Conservation (phyloP, 345 rosid genomes). For the Aquilaria sinensis region DNA sequence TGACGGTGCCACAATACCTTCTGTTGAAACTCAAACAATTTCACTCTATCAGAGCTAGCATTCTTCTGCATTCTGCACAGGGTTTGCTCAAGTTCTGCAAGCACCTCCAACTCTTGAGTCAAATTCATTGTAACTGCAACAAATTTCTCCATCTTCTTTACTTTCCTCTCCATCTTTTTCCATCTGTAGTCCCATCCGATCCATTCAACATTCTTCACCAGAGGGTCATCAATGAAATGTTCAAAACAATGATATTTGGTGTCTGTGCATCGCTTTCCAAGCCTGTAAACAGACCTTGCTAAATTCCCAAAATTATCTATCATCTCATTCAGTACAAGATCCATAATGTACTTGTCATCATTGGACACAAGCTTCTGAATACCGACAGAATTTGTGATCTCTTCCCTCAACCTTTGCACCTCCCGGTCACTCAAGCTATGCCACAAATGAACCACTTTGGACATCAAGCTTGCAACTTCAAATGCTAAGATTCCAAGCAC, state of each 20-base stretch:
- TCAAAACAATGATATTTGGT: conserved; percentile 39
- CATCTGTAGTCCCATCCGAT: conserved; percentile 42
- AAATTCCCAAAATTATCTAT: conserved; percentile 38
- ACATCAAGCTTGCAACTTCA: conserved; percentile 56
- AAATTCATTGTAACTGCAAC: conserved; percentile 37
- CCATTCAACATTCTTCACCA: conserved; percentile 41
- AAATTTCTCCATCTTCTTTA: conserved; percentile 61
- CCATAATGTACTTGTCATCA: conserved; percentile 43
- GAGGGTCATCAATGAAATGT: conserved; percentile 37
- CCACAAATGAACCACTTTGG: conserved; percentile 47
- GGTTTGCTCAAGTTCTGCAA: conserved; percentile 62
- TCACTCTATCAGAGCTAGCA: conserved; percentile 25
- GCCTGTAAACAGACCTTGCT: conserved; percentile 38
- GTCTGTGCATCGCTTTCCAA: conserved; percentile 43
- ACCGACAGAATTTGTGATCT: conserved; percentile 37
- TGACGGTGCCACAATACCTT: conserved; percentile 45
- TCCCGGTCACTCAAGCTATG: conserved; percentile 38
- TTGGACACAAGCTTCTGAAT: conserved; percentile 40
- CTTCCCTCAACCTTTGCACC: conserved; percentile 36
- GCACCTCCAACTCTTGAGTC: conserved; percentile 53
- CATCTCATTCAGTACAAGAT: conserved; percentile 50
- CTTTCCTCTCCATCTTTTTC: conserved; percentile 67
- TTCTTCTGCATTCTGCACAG: conserved; percentile 48
- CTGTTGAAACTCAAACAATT: conserved; percentile 47
- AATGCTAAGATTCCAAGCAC: conserved; percentile 50